These are phyloP conservation scores for Rhododendron henanense DNA, from an alignment of 148 eudicot species.

Conservation along the genomic window DNA sequence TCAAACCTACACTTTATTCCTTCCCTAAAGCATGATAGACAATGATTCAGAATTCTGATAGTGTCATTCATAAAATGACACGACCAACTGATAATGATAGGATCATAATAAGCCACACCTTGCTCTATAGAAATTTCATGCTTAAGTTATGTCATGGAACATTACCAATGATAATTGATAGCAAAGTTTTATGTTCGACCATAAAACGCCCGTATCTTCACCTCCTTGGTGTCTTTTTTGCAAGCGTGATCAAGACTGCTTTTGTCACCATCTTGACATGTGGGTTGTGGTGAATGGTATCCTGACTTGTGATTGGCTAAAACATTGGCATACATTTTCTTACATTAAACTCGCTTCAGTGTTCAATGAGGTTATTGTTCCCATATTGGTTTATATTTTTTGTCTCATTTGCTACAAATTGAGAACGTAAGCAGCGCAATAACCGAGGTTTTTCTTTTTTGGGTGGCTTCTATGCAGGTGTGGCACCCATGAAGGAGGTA, in stretches of 20 bases:
- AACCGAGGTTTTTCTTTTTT: background rate
- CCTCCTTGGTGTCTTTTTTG: background rate
- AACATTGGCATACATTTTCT: background rate
- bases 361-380: background rate
- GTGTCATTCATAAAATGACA: background rate
- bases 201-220: background rate
- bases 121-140: background rate
- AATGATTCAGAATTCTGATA: background rate
- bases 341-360: background rate
- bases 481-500: conserved; percentile 56
- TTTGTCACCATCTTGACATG: background rate
- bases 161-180: background rate
- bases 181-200: background rate
- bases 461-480: conserved; percentile 35
- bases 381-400: background rate
- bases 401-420: background rate
- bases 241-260: background rate
- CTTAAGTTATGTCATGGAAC: background rate
- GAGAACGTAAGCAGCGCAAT: background rate
- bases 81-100: background rate
- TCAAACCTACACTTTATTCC: background rate
- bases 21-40: background rate
- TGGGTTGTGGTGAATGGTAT: background rate
- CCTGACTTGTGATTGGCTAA: background rate
- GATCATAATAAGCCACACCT: background rate